A percentile compares a stretch with the other conserved stretches of the same genome.
phyloP scores from a whole-genome alignment of 2,329 filamentous ascomycete species.

The Achaetomium macrosporum region DNA sequence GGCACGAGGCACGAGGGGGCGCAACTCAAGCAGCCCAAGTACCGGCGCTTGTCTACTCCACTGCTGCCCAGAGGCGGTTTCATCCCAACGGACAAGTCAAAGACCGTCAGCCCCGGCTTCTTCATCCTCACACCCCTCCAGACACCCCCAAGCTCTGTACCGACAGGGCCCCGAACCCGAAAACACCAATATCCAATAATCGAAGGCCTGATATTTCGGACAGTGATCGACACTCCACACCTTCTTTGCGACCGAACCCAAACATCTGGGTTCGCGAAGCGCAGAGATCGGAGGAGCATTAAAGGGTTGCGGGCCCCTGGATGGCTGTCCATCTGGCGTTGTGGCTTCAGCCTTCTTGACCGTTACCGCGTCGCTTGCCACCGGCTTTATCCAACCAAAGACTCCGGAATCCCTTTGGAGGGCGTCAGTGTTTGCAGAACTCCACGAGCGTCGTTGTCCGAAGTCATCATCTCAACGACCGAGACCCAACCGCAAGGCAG shows the following conservation, averaged over 20 bases:
- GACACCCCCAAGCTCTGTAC: conserved; percentile 11
- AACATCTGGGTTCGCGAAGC: conserved; percentile 4
- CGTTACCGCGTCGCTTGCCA: not conserved
- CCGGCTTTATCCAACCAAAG: not conserved
- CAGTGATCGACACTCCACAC: conserved; percentile 39
- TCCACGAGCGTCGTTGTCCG: not conserved
- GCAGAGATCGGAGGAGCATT: conserved; percentile 4
- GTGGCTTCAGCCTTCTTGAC: conserved; percentile 16
- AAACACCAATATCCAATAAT: conserved; percentile 20
- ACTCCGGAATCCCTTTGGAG: not conserved
- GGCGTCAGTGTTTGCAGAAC: not conserved
- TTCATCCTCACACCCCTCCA: conserved; percentile 12
- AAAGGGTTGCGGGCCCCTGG: conserved; percentile 2
- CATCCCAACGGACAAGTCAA: not conserved
- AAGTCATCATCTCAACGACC: not conserved
- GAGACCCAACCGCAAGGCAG: not conserved
- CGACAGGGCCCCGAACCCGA: conserved; percentile 20
- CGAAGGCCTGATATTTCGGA: conserved; percentile 26
- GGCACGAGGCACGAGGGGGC: conserved; percentile 19
- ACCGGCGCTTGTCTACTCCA: conserved; percentile 1
- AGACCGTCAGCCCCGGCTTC: conserved; percentile 9
- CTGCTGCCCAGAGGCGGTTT: not conserved
- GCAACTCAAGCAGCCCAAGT: conserved; percentile 7
- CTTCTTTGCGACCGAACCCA: conserved; percentile 13
- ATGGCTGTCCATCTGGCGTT: conserved; percentile 10